A percentile compares a stretch with the other conserved stretches of the same genome.
phyloP scores from a whole-genome alignment of 2,329 filamentous ascomycete species.

The Aspergillus sojae region DNA sequence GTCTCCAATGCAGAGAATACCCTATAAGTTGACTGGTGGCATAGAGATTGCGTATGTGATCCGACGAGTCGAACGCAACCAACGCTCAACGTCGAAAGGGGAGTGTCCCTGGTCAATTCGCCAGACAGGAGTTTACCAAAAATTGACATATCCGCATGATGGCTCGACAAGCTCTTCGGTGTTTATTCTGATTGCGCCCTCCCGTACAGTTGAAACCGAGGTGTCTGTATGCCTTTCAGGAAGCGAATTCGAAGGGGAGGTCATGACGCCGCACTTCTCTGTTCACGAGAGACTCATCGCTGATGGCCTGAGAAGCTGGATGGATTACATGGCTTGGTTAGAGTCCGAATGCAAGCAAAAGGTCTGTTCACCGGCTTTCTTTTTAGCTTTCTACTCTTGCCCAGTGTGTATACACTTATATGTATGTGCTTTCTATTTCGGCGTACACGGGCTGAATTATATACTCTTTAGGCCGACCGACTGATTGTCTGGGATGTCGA shows the following conservation, averaged over 20 bases:
- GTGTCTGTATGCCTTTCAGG: not conserved
- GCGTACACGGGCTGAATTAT: not conserved
- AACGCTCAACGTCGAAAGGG: not conserved
- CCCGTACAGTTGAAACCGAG: not conserved
- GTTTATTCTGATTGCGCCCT: conserved; percentile 15
- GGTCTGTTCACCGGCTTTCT: not conserved
- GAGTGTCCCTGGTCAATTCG: conserved; percentile 19
- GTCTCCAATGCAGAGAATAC: not conserved
- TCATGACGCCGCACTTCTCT: not conserved
- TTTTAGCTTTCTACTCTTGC: not conserved
- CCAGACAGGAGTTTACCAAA: conserved; percentile 20
- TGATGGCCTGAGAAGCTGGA: conserved; percentile 16
- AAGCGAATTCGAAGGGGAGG: not conserved
- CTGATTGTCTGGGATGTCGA: conserved; percentile 9
- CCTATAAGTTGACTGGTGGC: not conserved
- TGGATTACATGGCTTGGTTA: conserved; percentile 19
- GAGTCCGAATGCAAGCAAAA: conserved; percentile 14
- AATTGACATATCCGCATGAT: conserved; percentile 8
- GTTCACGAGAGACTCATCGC: conserved; percentile 14
- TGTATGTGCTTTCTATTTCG: not conserved
- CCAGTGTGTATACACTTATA: not conserved
- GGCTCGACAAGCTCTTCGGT: not conserved
- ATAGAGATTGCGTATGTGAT: conserved; percentile 18
- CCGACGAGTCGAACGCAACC: conserved; percentile 16
- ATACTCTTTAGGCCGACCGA: conserved; percentile 7